Percentiles rank a stretch among this genome's conserved stretches.
Conservation (phyloP, 495 filamentous ascomycete genomes). For the Trichoderma parareesei region DNA sequence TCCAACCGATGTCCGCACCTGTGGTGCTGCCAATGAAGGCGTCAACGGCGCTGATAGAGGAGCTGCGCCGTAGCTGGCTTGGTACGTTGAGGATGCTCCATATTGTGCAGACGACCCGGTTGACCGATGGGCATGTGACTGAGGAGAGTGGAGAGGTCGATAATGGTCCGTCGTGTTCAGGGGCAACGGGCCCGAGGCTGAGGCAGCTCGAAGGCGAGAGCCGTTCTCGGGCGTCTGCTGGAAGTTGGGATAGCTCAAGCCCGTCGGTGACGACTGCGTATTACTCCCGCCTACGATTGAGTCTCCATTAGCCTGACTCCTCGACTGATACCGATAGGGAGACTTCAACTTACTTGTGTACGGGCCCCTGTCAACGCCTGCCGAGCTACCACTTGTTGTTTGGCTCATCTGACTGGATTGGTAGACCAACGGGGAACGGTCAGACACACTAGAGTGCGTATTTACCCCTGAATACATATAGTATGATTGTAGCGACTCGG, state of each 20-base stretch:
- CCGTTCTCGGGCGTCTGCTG: conserved; percentile 34
- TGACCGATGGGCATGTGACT: conserved; percentile 33
- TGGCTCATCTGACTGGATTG: conserved; percentile 30
- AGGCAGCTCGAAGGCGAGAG: conserved; percentile 39
- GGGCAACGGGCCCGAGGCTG: conserved; percentile 38
- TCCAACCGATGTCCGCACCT: background rate
- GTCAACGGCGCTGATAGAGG: conserved; percentile 39
- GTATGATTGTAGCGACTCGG: conserved; percentile 20
- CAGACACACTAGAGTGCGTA: background rate
- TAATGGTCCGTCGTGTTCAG: conserved; percentile 42
- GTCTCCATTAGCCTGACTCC: conserved; percentile 18
- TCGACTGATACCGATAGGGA: conserved; percentile 10
- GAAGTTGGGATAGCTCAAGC: conserved; percentile 35
- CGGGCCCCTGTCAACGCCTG: conserved; percentile 41
- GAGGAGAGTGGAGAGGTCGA: conserved; percentile 33
- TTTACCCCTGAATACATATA: conserved; percentile 1
- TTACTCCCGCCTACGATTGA: conserved; percentile 24
- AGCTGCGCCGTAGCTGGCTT: conserved; percentile 43
- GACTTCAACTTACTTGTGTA: conserved; percentile 40
- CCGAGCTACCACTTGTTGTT: conserved; percentile 25
- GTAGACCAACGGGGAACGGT: conserved; percentile 22
- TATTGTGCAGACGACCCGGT: conserved; percentile 32
- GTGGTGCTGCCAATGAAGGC: background rate
- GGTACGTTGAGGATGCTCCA: conserved; percentile 35
- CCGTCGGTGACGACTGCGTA: conserved; percentile 41